Conservation (phyloP, 1,284 basidiomycete genomes). For the Kalmanozyma brasiliensis region DNA sequence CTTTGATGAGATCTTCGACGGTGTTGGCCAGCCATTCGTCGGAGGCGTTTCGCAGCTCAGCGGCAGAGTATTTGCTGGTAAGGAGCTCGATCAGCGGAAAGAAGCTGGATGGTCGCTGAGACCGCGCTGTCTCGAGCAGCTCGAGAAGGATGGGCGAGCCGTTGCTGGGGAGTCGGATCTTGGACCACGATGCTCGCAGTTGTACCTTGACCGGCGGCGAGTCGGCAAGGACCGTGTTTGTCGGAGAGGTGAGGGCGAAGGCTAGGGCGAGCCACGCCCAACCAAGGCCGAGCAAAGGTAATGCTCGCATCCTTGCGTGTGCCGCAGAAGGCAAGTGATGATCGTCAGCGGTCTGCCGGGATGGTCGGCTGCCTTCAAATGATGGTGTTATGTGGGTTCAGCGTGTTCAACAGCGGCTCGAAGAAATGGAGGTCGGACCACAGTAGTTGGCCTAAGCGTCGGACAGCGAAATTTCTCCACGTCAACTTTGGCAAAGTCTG, state of each 20-base stretch:
- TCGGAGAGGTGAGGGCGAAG: slow-evolving; percentile 5
- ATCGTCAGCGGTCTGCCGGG: not conserved
- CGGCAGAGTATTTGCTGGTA: slow-evolving; percentile 13
- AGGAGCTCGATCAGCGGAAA: slow-evolving; percentile 46
- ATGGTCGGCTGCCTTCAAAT: too few relatives aligned
- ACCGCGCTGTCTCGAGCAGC: slow-evolving; percentile 76
- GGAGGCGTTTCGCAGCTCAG: slow-evolving; percentile 15
- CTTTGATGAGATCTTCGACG: slow-evolving; percentile 16
- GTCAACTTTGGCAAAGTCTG: slow-evolving; percentile 14
- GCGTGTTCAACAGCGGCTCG: too few relatives aligned
- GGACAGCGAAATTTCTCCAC: slow-evolving; percentile 11
- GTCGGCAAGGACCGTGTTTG: slow-evolving; percentile 12
- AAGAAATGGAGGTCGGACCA: slow-evolving; percentile 9
- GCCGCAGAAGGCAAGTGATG: not conserved
- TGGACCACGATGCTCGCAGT: slow-evolving; percentile 82
- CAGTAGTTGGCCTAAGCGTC: slow-evolving; percentile 24
- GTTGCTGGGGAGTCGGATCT: slow-evolving; percentile 63
- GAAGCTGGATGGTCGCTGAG: slow-evolving; percentile 47
- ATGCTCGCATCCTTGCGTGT: slow-evolving; percentile 19
- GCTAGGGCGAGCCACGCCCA: slow-evolving; percentile 31
- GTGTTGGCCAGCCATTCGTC: slow-evolving; percentile 20
- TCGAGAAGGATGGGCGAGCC: slow-evolving; percentile 74
- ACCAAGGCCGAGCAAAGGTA: slow-evolving; percentile 18
- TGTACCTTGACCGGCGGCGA: slow-evolving; percentile 79
- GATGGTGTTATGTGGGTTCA: too few relatives aligned